A percentile compares a stretch with the other conserved stretches of the same genome.
Evolutionary conservation across 176 grass and related monocot genomes (phyloP).

Genomic region (Carex parvula): DNA sequence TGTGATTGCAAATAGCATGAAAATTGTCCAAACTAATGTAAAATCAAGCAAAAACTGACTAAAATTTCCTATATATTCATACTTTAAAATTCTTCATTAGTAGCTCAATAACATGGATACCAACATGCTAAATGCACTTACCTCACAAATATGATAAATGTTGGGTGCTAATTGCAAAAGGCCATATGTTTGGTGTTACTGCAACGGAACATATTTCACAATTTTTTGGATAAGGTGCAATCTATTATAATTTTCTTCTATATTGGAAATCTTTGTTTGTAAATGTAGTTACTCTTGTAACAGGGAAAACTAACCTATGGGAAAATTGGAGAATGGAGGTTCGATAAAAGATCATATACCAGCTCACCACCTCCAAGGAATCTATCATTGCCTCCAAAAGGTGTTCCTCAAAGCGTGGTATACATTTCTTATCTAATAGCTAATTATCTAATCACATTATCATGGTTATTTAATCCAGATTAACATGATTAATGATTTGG

Average conservation of each 20-base stretch:
- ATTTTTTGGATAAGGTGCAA: neutral
- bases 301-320: conserved; percentile 87
- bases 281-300: neutral
- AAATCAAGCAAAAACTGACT: conserved; percentile 1
- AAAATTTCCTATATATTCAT: neutral
- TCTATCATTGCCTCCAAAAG: conserved; percentile 71
- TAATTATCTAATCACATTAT: conserved; percentile 3
- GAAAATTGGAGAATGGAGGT: conserved; percentile 93
- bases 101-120: neutral
- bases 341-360: conserved; percentile 84
- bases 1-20: neutral
- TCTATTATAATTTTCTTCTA: neutral
- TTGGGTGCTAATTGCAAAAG: neutral
- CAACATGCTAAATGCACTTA: neutral
- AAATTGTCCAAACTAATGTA: neutral
- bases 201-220: neutral
- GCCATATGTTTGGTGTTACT: neutral
- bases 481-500: neutral
- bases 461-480: conserved; percentile 4
- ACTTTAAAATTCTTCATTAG: neutral
- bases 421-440: conserved; percentile 28
- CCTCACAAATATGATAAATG: neutral
- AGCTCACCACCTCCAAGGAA: conserved; percentile 64
- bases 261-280: neutral
- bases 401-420: conserved; percentile 89